Evolutionary conservation across 2,329 filamentous ascomycete genomes (phyloP), one percentile per base, ranked within the genome.

Genomic region (Fusarium succisae): DNA sequence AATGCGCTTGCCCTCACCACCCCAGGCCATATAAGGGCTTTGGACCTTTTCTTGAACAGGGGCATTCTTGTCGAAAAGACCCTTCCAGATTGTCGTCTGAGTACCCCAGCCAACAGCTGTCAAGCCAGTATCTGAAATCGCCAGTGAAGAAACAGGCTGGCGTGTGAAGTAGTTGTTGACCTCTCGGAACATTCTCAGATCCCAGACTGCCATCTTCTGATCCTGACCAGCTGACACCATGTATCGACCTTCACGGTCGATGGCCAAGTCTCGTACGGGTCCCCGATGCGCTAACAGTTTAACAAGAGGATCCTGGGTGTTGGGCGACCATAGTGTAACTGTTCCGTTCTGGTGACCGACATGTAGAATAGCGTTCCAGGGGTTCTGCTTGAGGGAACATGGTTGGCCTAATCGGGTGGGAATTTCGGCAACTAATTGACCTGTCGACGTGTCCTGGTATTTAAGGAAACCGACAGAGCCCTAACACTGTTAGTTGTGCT

Each of bases 221-320:
- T 98, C 96, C 80, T 97, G 94, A 3, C 95, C 96, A 1, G 94
- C 92, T 8, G 95, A 94, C 17, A 98, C 94, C 96, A 98, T 98
- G 84, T 98, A 99, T 65, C 93, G 91, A 28, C 96, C 96, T 81
- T 96, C 93, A 68, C 95, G 90, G 80, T 99, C 96, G 47, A 98
- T 88, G 5, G 94, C 94, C 55, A 98, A 82, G 17, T 93, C 92
- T 63, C 95, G 91, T 8, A 99, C 95, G 1, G 96, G 96, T 10
- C 96, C 96, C 65, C 91, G 90, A 83, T 99, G 96, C 20, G 94
- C 94, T 43, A 98, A 88, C 43, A 98, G 89, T 83, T 98, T 98
- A 56, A 98, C 96, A 13, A 98, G 88, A 0, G 96, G 93, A 1
- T 94, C 93, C 63, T 91, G 89, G 32, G 91, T 93, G 83, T 98